A percentile compares a stretch with the other conserved stretches of the same genome.
Conservation (phyloP, 1,284 basidiomycete species). For the Serendipita sp. region DNA sequence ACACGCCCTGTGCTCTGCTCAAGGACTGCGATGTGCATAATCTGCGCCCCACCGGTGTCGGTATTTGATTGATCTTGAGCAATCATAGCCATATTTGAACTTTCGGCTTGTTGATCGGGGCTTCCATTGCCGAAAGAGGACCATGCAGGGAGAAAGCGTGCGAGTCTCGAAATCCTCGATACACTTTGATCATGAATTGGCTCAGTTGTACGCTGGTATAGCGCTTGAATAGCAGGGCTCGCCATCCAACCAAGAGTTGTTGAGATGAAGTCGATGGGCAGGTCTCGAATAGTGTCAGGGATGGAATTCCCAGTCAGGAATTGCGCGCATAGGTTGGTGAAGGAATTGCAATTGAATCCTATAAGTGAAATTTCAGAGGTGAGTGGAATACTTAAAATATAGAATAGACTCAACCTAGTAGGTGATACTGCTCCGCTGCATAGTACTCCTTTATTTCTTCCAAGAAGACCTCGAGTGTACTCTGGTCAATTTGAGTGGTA, state of each 20-base stretch:
- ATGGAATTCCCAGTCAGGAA: not conserved
- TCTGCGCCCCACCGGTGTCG: too few relatives aligned
- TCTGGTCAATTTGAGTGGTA: not conserved
- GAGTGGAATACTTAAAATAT: not conserved
- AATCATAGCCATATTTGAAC: too few relatives aligned
- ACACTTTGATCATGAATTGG: too few relatives aligned
- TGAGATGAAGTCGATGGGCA: conserved; percentile 2
- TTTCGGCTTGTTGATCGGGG: too few relatives aligned
- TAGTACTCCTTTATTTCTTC: not conserved
- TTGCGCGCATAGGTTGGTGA: not conserved
- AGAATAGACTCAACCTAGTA: not conserved
- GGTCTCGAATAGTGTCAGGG: not conserved
- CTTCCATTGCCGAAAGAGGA: too few relatives aligned
- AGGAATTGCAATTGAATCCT: not conserved
- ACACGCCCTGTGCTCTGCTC: too few relatives aligned
- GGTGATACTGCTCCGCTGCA: not conserved
- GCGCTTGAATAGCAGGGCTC: not conserved
- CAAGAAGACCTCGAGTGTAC: not conserved
- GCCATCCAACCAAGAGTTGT: not conserved
- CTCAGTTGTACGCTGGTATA: not conserved
- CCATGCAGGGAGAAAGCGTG: too few relatives aligned
- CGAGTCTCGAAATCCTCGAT: too few relatives aligned
- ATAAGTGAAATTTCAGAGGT: not conserved
- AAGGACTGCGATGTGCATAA: too few relatives aligned
- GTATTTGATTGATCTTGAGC: too few relatives aligned